Conservation (phyloP, 1,284 basidiomycete genomes). For the Rhodotorula sp. region DNA sequence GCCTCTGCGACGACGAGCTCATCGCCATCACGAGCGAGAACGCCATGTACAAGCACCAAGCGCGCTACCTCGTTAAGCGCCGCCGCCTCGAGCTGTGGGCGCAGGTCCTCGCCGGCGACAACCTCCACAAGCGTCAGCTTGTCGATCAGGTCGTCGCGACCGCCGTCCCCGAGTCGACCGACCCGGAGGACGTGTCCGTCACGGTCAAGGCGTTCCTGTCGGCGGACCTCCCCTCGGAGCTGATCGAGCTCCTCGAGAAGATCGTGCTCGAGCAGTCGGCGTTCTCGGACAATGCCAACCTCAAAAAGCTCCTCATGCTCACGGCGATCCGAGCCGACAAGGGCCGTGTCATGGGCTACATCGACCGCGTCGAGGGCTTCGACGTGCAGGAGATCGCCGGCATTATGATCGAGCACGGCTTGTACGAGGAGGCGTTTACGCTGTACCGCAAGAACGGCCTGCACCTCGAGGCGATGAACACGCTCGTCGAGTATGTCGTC, state of each 20-base stretch:
- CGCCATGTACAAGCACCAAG: slow-evolving; percentile 99
- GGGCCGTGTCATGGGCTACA: slow-evolving; percentile 97
- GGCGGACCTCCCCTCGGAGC: slow-evolving; percentile 93
- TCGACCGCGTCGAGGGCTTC: slow-evolving; percentile 95
- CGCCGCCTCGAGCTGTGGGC: slow-evolving; percentile 95
- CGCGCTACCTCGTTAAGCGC: slow-evolving; percentile 95
- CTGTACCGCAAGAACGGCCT: slow-evolving; percentile 95
- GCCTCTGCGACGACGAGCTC: slow-evolving; percentile 97
- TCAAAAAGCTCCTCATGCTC: slow-evolving; percentile 91
- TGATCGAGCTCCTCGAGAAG: slow-evolving; percentile 98
- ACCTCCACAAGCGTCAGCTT: slow-evolving; percentile 87
- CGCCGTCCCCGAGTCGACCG: slow-evolving; percentile 94
- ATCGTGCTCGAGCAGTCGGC: slow-evolving; percentile 96
- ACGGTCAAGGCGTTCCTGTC: slow-evolving; percentile 99
- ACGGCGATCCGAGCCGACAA: slow-evolving; percentile 98
- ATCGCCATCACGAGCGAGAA: slow-evolving; percentile 98
- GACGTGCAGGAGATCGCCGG: slow-evolving; percentile 93
- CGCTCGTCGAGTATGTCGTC: slow-evolving; percentile 97
- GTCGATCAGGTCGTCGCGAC: slow-evolving; percentile 96
- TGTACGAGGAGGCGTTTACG: slow-evolving; percentile 95
- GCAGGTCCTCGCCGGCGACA: slow-evolving; percentile 87
- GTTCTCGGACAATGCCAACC: slow-evolving; percentile 94
- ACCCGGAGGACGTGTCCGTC: slow-evolving; percentile 96
- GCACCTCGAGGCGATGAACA: slow-evolving; percentile 92
- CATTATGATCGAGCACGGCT: slow-evolving; percentile 93